Conservation (phyloP, 2,329 filamentous ascomycete species). For the Penicillium janthinellum region DNA sequence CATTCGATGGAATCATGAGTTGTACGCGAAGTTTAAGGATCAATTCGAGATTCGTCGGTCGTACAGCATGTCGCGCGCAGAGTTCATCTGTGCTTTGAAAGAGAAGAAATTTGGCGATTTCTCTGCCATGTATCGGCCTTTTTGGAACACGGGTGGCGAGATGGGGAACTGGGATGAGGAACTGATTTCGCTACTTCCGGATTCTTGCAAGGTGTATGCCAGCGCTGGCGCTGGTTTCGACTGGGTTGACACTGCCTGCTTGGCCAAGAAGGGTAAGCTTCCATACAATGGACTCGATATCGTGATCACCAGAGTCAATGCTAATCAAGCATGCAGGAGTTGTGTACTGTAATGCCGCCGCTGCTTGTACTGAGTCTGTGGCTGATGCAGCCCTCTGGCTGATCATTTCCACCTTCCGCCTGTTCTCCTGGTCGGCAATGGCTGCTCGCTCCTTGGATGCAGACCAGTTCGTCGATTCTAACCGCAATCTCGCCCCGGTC, state of each 20-base stretch:
- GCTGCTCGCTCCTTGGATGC: constrained; percentile 55
- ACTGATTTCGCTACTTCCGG: constrained; percentile 57
- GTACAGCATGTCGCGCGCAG: constrained; percentile 41
- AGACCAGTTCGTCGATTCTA: constrained; percentile 58
- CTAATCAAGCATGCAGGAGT: constrained; percentile 24
- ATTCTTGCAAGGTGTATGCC: constrained; percentile 58
- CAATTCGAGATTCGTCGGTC: constrained; percentile 41
- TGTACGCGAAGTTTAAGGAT: constrained; percentile 44
- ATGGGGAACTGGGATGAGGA: constrained; percentile 66
- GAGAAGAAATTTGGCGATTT: constrained; percentile 44
- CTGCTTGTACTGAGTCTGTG: constrained; percentile 71
- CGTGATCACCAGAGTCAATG: neutral
- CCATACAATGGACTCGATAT: constrained; percentile 9
- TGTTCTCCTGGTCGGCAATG: constrained; percentile 64
- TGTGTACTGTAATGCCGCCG: constrained; percentile 70
- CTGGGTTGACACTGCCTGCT: constrained; percentile 61
- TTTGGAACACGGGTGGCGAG: constrained; percentile 66
- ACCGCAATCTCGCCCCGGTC: constrained; percentile 59
- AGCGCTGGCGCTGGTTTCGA: constrained; percentile 65
- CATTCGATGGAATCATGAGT: constrained; percentile 52
- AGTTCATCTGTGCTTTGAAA: constrained; percentile 47
- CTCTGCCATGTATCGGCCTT: constrained; percentile 59
- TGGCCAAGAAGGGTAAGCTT: constrained; percentile 61
- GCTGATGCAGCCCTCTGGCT: constrained; percentile 71
- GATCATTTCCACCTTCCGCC: constrained; percentile 69